Conservation (phyloP, 2,329 filamentous ascomycete species). For the Mycocentrospora acerina region DNA sequence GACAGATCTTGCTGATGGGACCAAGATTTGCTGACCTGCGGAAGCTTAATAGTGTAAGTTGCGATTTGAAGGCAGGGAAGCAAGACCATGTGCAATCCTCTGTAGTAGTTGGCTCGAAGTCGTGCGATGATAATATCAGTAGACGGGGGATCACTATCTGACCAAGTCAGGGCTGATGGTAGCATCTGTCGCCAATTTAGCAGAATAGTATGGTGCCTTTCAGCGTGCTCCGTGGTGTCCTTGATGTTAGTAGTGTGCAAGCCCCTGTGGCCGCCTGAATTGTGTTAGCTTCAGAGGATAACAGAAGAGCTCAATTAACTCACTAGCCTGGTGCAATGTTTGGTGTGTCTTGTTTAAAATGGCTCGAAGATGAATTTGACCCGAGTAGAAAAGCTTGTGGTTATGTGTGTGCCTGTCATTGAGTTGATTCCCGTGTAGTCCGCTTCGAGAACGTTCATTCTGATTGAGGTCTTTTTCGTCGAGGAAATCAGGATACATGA, state of each 20-base stretch:
- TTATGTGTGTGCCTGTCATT: conserved; percentile 13
- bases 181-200: conserved; percentile 57
- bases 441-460: conserved; percentile 11
- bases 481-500: conserved; percentile 67
- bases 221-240: conserved; percentile 30
- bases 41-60: conserved; percentile 52
- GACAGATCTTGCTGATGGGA: conserved; percentile 45
- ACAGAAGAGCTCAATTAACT: conserved; percentile 8
- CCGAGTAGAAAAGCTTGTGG: conserved; percentile 59
- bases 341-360: conserved; percentile 59
- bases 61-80: conserved; percentile 70
- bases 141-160: conserved; percentile 70
- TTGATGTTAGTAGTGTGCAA: conserved; percentile 36
- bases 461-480: conserved; percentile 39
- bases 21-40: conserved; percentile 41
- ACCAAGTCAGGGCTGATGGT: conserved; percentile 58
- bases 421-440: conserved; percentile 26
- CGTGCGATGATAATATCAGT: conserved; percentile 77
- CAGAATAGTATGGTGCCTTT: conserved; percentile 48
- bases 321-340: conserved; percentile 51
- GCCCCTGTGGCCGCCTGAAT: conserved; percentile 32
- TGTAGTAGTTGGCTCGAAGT: conserved; percentile 91
- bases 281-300: conserved; percentile 25
- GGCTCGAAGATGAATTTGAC: conserved; percentile 61
- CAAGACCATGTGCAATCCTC: conserved; percentile 85